phyloP scores from a whole-genome alignment of 768 basidiomycete species.

The Trametes gibbosa region DNA sequence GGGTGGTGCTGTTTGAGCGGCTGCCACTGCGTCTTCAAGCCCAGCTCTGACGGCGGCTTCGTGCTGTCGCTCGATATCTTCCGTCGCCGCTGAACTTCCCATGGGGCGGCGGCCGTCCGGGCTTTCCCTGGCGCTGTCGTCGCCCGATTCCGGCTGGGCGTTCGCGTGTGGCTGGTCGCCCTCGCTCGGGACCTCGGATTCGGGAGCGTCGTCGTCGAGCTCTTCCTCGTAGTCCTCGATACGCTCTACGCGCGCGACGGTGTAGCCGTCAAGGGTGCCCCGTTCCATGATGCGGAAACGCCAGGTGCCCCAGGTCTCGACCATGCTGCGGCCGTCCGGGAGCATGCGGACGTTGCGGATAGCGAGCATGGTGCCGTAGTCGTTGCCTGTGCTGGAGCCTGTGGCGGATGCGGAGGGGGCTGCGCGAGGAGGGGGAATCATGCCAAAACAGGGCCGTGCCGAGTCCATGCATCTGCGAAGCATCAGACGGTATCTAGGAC shows the following conservation, averaged over 20 bases:
- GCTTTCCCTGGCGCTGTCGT: neutral
- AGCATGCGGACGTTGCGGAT: slow-evolving; percentile 85
- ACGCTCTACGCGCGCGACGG: slow-evolving; percentile 73
- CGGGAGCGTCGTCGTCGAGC: slow-evolving; percentile 9
- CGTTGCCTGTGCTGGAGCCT: slow-evolving; percentile 46
- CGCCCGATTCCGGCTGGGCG: neutral
- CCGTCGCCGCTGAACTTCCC: neutral
- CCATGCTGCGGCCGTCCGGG: slow-evolving; percentile 85
- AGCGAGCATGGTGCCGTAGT: slow-evolving; percentile 94
- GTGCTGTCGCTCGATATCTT: neutral
- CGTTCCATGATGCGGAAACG: slow-evolving; percentile 88
- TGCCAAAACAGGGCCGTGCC: slow-evolving; percentile 79
- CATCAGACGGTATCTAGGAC: slow-evolving; percentile 83
- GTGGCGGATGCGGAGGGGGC: slow-evolving; percentile 35
- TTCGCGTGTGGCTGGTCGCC: neutral
- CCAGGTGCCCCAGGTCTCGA: slow-evolving; percentile 67
- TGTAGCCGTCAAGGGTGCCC: slow-evolving; percentile 85
- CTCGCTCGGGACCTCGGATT: neutral
- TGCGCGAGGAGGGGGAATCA: slow-evolving; percentile 73
- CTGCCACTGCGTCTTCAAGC: neutral
- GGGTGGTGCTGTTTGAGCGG: neutral
- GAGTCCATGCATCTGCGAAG: slow-evolving; percentile 89
- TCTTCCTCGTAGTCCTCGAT: slow-evolving; percentile 28
- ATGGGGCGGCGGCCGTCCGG: neutral
- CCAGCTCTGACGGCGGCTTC: slow-evolving; percentile 6